These are phyloP conservation scores for Sclerospora graminicola DNA, from an alignment of 352 stramenopile genomes.

Conservation along the genomic window DNA sequence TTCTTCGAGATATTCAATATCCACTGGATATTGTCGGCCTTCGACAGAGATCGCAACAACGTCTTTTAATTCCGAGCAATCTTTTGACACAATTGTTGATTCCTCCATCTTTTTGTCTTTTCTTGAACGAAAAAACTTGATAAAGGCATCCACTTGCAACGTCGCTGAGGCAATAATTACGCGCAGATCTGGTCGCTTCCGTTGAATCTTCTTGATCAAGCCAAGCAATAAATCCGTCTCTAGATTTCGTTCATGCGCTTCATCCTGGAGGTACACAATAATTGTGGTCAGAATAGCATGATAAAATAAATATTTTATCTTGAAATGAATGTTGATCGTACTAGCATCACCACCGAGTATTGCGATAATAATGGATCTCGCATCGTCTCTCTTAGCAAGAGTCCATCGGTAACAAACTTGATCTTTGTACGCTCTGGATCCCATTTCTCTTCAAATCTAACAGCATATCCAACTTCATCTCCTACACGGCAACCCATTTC, in stretches of 20 bases:
- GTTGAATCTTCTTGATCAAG: constrained; percentile 93
- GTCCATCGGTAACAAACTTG: constrained; percentile 99
- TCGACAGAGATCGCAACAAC: constrained; percentile 64
- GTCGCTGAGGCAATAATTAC: constrained; percentile 83
- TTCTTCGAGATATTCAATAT: constrained; percentile 83
- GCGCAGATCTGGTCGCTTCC: constrained; percentile 78
- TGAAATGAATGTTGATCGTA: constrained; percentile 4
- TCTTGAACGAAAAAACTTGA: constrained; percentile 82
- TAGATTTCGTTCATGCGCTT: constrained; percentile 91
- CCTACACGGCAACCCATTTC: constrained; percentile 94
- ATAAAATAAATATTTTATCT: neutral
- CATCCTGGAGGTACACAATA: constrained; percentile 44
- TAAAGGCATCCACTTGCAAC: constrained; percentile 79
- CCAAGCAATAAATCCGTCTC: constrained; percentile 92
- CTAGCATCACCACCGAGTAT: constrained; percentile 80
- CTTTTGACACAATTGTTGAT: neutral
- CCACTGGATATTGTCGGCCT: constrained; percentile 87
- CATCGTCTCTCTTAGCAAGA: constrained; percentile 94
- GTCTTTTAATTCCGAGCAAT: constrained; percentile 19
- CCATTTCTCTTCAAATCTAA: constrained; percentile 98
- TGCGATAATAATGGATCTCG: constrained; percentile 59
- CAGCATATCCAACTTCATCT: constrained; percentile 93
- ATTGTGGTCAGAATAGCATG: neutral
- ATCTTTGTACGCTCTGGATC: constrained; percentile 83
- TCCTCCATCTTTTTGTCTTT: constrained; percentile 18